Percentiles rank a stretch among this genome's conserved stretches.
phyloP scores from a whole-genome alignment of 2,329 filamentous ascomycete genomes.

The Xylariaceae sp. region DNA sequence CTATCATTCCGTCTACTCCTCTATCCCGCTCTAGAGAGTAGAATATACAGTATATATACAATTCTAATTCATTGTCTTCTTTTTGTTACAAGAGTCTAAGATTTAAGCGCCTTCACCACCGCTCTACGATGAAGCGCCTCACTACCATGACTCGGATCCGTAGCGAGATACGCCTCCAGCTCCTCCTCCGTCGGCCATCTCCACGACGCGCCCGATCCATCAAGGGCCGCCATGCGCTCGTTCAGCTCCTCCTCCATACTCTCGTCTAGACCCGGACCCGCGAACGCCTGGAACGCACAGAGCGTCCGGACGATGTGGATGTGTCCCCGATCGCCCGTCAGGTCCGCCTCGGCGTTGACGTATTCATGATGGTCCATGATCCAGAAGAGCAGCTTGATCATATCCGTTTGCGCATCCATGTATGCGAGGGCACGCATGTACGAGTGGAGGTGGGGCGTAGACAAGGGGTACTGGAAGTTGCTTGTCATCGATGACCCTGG shows the following conservation, averaged over 20 bases:
- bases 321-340: slow-evolving; percentile 28
- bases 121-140: slow-evolving; percentile 21
- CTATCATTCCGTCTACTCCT: no score
- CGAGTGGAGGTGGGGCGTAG: slow-evolving; percentile 45
- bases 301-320: slow-evolving; percentile 34
- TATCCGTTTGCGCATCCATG: slow-evolving; percentile 53
- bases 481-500: not conserved
- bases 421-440: slow-evolving; percentile 61
- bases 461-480: slow-evolving; percentile 39
- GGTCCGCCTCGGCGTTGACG: slow-evolving; percentile 33
- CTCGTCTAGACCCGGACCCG: slow-evolving; percentile 37
- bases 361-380: slow-evolving; percentile 43
- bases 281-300: slow-evolving; percentile 46
- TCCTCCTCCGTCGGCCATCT: slow-evolving; percentile 31
- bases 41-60: no score
- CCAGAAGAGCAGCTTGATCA: slow-evolving; percentile 55
- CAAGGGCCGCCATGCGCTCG: slow-evolving; percentile 19
- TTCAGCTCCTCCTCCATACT: slow-evolving; percentile 21
- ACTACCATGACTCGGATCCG: slow-evolving; percentile 22
- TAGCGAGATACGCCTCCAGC: slow-evolving; percentile 24
- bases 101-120: slow-evolving; percentile 4
- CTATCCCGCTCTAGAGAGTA: no score
- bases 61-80: no score
- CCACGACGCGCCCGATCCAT: slow-evolving; percentile 20
- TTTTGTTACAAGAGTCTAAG: no score